Percentiles rank a stretch among this genome's conserved stretches.
phyloP scores from a whole-genome alignment of 2,329 filamentous ascomycete genomes.

The Hyphodiscus sp. region DNA sequence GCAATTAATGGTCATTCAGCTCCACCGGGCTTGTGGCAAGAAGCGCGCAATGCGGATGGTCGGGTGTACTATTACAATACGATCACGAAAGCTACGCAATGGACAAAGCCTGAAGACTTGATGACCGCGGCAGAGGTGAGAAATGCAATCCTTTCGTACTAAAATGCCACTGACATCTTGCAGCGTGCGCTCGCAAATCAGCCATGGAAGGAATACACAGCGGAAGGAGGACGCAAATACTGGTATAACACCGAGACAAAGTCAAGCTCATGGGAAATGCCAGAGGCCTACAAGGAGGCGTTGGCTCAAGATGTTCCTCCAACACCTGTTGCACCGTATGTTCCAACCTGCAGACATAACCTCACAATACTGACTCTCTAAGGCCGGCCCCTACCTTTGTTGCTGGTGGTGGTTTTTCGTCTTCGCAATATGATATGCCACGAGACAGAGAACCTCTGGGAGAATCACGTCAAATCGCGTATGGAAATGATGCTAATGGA shows the following conservation, averaged over 20 bases:
- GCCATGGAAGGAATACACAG: constrained; percentile 89
- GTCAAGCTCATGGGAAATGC: constrained; percentile 92
- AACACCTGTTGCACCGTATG: constrained; percentile 40
- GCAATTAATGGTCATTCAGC: constrained; percentile 27
- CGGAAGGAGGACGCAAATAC: constrained; percentile 82
- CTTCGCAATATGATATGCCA: constrained; percentile 27
- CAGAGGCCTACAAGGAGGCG: constrained; percentile 71
- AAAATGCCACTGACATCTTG: constrained; percentile 9
- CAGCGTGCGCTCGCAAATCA: constrained; percentile 75
- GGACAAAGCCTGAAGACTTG: constrained; percentile 87
- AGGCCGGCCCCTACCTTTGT: constrained; percentile 34
- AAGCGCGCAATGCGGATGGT: constrained; percentile 74
- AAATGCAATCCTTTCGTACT: constrained; percentile 16
- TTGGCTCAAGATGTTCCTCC: constrained; percentile 49
- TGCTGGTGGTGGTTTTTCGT: constrained; percentile 34
- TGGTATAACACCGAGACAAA: constrained; percentile 93
- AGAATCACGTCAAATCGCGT: constrained; percentile 53
- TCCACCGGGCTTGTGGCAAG: constrained; percentile 62
- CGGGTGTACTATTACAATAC: constrained; percentile 88
- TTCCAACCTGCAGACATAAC: constrained; percentile 10
- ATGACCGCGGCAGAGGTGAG: constrained; percentile 76
- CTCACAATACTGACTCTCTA: constrained; percentile 7
- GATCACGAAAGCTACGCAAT: constrained; percentile 80
- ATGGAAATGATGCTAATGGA: constrained; percentile 44
- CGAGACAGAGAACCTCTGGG: constrained; percentile 36